Conservation (phyloP, 371 early-diverging fungal species). For the Homolaphlyctis polyrhiza region DNA sequence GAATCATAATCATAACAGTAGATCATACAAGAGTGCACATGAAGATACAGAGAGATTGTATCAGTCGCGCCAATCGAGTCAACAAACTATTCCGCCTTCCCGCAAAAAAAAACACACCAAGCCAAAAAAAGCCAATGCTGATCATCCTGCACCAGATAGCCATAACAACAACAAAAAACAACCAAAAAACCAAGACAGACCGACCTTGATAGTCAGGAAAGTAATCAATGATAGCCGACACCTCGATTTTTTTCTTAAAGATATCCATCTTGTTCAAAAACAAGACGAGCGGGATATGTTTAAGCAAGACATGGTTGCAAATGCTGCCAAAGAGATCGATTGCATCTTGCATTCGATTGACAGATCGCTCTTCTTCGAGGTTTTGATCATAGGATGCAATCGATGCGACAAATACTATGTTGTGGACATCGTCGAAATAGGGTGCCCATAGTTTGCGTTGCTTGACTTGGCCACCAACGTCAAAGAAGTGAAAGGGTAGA, state of each 20-base stretch:
- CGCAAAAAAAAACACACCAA: background rate
- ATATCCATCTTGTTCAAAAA: slow-evolving; percentile 73
- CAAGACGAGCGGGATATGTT: slow-evolving; percentile 60
- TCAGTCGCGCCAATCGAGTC: too few species aligned
- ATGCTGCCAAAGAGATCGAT: slow-evolving; percentile 66
- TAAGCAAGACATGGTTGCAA: slow-evolving; percentile 63
- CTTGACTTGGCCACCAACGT: slow-evolving; percentile 42
- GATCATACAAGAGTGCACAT: too few species aligned
- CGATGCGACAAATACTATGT: slow-evolving; percentile 60
- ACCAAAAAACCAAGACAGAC: background rate
- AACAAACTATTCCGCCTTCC: background rate
- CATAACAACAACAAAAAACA: slow-evolving; percentile 5
- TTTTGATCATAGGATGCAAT: slow-evolving; percentile 68
- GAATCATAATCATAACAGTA: too few species aligned
- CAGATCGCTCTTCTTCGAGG: slow-evolving; percentile 56
- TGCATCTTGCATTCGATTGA: slow-evolving; percentile 20
- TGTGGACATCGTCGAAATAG: slow-evolving; percentile 69
- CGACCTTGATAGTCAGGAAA: slow-evolving; percentile 44
- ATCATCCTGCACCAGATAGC: too few species aligned
- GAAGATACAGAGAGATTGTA: too few species aligned
- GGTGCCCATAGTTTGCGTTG: slow-evolving; percentile 92
- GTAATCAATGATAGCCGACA: slow-evolving; percentile 26
- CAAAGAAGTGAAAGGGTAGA: slow-evolving; percentile 18
- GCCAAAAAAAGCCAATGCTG: background rate
- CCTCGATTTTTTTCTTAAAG: slow-evolving; percentile 47